phyloP scores from a whole-genome alignment of 768 basidiomycete genomes.

The Boletus rubescentipes region DNA sequence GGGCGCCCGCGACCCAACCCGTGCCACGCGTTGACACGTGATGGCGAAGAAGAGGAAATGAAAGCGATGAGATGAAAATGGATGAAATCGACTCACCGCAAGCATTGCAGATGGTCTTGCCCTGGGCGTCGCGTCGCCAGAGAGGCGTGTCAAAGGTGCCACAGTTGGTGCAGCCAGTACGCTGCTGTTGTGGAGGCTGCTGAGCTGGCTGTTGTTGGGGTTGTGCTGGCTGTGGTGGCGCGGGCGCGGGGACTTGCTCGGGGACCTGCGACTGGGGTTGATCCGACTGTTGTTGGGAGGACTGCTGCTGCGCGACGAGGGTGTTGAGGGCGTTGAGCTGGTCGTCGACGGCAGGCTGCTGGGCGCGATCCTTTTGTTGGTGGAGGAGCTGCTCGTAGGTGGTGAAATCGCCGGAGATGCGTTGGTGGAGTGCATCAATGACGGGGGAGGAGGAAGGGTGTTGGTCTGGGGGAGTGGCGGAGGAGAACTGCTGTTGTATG shows the following conservation, averaged over 20 bases:
- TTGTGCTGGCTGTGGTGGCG: conserved; percentile 25
- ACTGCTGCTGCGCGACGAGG: conserved; percentile 16
- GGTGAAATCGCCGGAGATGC: conserved; percentile 30
- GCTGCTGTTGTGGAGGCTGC: conserved; percentile 39
- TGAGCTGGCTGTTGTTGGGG: conserved; percentile 20
- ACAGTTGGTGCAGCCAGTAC: conserved; percentile 64
- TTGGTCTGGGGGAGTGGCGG: conserved; percentile 33
- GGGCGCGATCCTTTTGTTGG: conserved; percentile 32
- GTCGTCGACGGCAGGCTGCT: conserved; percentile 18
- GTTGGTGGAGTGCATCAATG: conserved; percentile 29
- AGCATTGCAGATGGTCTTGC: conserved; percentile 85
- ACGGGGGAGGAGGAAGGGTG: conserved; percentile 21
- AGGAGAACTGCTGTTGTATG: conserved; percentile 47
- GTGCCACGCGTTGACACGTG: conserved; percentile 41
- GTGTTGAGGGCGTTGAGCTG: conserved; percentile 9
- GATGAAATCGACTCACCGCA: conserved; percentile 65
- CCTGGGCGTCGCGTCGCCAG: conserved; percentile 80
- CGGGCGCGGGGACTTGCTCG: conserved; percentile 30
- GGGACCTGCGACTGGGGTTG: conserved; percentile 15
- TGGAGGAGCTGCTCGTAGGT: conserved; percentile 32
- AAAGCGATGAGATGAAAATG: conserved; percentile 34
- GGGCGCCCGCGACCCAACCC: conserved; percentile 34
- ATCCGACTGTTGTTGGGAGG: conserved; percentile 12
- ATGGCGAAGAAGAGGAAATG: conserved; percentile 32
- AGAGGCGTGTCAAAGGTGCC: conserved; percentile 77